phyloP scores from a whole-genome alignment of 1,139 yeast species.

The Geotrichum citri-aurantii region DNA sequence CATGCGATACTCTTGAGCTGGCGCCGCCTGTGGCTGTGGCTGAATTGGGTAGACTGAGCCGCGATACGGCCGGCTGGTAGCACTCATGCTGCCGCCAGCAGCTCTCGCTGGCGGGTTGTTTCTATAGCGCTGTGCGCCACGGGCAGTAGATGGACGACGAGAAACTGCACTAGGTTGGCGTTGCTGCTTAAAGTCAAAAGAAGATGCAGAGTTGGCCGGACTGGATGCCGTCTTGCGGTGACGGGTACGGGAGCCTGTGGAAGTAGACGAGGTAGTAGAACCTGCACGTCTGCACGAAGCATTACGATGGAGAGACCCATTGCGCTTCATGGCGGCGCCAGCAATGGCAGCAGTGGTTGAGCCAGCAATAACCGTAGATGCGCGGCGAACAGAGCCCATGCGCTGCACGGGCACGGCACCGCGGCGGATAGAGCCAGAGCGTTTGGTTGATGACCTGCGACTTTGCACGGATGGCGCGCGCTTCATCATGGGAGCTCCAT shows the following conservation, averaged over 20 bases:
- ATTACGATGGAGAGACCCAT: constrained; percentile 1
- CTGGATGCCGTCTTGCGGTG: constrained; percentile 3
- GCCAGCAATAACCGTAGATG: background rate
- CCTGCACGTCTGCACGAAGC: constrained; percentile 1
- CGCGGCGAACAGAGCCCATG: background rate
- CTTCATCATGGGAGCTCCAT: background rate
- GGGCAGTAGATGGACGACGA: background rate
- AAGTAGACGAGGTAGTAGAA: background rate
- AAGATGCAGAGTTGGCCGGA: background rate
- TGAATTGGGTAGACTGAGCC: constrained; percentile 17
- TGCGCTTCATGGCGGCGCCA: background rate
- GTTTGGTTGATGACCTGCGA: background rate
- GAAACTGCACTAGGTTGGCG: background rate
- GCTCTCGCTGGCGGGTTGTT: background rate
- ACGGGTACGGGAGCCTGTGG: background rate
- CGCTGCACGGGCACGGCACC: background rate
- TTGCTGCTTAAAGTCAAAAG: constrained; percentile 9
- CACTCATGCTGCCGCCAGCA: constrained; percentile 4
- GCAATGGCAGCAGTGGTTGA: background rate
- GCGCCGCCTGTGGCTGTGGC: constrained; percentile 12
- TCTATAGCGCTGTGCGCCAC: background rate
- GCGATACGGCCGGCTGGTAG: constrained; percentile 13
- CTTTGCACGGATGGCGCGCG: background rate
- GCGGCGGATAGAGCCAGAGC: background rate
- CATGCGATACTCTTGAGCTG: constrained; percentile 12